Evolutionary conservation across 306 rosid genomes (phyloP).

Genomic region (Astragalus glycyphyllos): DNA sequence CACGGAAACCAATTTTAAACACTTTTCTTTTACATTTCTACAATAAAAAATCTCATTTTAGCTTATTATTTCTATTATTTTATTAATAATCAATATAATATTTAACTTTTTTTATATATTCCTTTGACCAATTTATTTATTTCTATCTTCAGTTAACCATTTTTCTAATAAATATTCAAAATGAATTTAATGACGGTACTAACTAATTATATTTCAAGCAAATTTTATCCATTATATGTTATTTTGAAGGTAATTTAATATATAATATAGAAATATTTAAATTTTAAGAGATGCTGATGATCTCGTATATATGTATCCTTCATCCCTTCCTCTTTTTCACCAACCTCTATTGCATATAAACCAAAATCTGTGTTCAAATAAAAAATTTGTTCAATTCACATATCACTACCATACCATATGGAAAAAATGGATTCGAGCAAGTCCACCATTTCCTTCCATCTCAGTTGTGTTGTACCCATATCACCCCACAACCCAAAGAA

Average conservation of each 20-base stretch:
- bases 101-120: neutral
- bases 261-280: neutral
- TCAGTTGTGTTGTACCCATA: constrained; percentile 32
- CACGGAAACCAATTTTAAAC: too few relatives aligned
- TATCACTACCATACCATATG: neutral
- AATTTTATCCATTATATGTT: neutral
- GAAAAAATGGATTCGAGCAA: neutral
- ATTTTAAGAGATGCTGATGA: neutral
- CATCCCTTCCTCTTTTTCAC: neutral
- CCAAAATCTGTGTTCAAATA: neutral
- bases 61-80: neutral
- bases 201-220: neutral
- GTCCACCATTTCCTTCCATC: constrained; percentile 29
- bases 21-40: too few relatives aligned
- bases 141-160: too few relatives aligned
- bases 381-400: neutral
- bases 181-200: neutral
- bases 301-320: neutral
- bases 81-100: neutral
- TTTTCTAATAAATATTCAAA: neutral
- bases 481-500: constrained; percentile 11
- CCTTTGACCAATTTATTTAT: neutral
- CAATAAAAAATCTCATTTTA: too few relatives aligned
- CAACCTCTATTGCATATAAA: constrained; percentile 8
- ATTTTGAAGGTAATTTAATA: neutral